phyloP scores from a whole-genome alignment of 768 basidiomycete genomes.

The Russula sp. region DNA sequence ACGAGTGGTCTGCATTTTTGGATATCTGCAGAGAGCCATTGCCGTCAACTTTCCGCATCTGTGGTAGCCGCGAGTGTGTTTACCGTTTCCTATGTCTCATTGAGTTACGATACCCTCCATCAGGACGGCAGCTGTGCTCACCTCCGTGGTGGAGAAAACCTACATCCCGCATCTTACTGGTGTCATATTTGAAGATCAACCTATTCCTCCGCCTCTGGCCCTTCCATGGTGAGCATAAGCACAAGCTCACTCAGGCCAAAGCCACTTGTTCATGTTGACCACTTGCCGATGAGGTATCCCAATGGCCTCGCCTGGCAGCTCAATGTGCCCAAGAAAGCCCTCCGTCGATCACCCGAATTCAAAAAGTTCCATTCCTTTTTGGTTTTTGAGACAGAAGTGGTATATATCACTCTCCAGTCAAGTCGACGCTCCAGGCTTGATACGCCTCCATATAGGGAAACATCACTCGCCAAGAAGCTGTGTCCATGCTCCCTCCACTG shows the following conservation, averaged over 20 bases:
- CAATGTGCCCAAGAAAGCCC: conserved; percentile 79
- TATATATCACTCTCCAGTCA: conserved; percentile 33
- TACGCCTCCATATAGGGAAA: conserved; percentile 60
- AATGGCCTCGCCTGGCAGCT: conserved; percentile 95
- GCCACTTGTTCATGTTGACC: conserved; percentile 2
- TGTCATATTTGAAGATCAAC: conserved; percentile 67
- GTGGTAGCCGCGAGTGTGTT: conserved; percentile 77
- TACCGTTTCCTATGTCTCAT: neutral
- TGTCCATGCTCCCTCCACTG: conserved; percentile 98
- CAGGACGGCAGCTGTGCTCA: conserved; percentile 67
- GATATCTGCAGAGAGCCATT: conserved; percentile 59
- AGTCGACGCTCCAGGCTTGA: neutral
- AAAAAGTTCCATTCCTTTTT: conserved; percentile 93
- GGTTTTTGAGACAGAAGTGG: conserved; percentile 96
- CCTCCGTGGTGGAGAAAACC: conserved; percentile 63
- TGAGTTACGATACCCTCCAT: conserved; percentile 1
- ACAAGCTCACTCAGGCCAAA: neutral
- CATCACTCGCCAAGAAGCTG: conserved; percentile 91
- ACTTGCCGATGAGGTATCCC: conserved; percentile 63
- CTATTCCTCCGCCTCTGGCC: conserved; percentile 71
- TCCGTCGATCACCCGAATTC: conserved; percentile 85
- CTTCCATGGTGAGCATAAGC: conserved; percentile 63
- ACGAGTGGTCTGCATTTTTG: conserved; percentile 75
- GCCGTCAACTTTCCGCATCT: conserved; percentile 91
- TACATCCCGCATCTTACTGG: conserved; percentile 73